Evolutionary conservation across 2,329 filamentous ascomycete species (phyloP), one percentile per base, ranked within the genome.

Genomic region (Arthrobotrys entomopaga): DNA sequence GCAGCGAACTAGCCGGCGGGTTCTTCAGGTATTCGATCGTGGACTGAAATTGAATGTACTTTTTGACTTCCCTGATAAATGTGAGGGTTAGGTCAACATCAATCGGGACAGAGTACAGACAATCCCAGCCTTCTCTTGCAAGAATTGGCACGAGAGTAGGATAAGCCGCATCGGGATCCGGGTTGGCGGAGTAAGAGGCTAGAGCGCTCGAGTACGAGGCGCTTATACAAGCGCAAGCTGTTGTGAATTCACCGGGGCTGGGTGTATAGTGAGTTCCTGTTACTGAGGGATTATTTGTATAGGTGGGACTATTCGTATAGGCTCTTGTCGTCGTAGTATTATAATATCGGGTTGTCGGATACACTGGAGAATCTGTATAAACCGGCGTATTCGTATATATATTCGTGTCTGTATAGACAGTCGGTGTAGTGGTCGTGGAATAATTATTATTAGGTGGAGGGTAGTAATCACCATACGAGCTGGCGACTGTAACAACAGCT

Each of bases 101-200:
- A 2, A 75, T 6, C n/a, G 71, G 64, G 15, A 75, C 46, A 0
- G 71, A 75, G 19, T 75, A 67, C 4, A 75, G 58, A 63, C 71
- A 75, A 46, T 75, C 63, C 71, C 71, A 69, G 40, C 57, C 57
- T 48, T 69, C 64, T 22, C 71, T 64, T n/a, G 71, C 64, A n/a
- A 56, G 54, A 46, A 73, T 63, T 3, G 69, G 16, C 8, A 73
- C 50, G 19, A 38, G 43, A 0, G 69, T 73, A 16, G 69, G 69
- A 10, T 42, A 60, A 6, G 50, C 53, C 11, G 50, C 50, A 24
- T 29, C 20, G 5, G 56, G 20, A 20, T 61, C 22, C 29, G 61
- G 57, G 6, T 48, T 20, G 8, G 34, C 24, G 16, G 5, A 46
- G 34, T 66, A 73, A 24, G 19, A 34, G 1, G 56, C 10, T 10